Conservation (phyloP, 1,139 yeast genomes). For the Kazachstania sp. region DNA sequence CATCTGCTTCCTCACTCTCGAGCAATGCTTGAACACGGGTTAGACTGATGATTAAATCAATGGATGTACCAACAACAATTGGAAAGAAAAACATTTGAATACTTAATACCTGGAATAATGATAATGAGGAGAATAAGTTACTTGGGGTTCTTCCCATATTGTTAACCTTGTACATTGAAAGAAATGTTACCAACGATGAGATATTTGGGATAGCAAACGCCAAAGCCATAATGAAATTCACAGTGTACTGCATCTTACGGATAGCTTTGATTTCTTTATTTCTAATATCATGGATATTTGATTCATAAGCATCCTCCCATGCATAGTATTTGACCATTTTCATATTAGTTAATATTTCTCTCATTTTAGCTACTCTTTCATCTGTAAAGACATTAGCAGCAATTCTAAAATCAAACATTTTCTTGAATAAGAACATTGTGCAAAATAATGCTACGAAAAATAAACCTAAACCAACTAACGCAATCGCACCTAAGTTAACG, state of each 20-base stretch:
- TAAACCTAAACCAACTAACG: slow-evolving; percentile 59
- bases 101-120: slow-evolving; percentile 62
- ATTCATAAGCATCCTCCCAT: slow-evolving; percentile 54
- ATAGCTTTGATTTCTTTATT: slow-evolving; percentile 41
- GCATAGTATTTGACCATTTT: slow-evolving; percentile 48
- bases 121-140: slow-evolving; percentile 65
- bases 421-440: slow-evolving; percentile 33
- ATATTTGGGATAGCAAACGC: slow-evolving; percentile 55
- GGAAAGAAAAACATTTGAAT: slow-evolving; percentile 67
- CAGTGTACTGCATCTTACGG: slow-evolving; percentile 43
- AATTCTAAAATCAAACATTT: slow-evolving; percentile 38
- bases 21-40: slow-evolving; percentile 51
- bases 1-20: slow-evolving; percentile 33
- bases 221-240: slow-evolving; percentile 52
- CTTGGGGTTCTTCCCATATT: slow-evolving; percentile 51
- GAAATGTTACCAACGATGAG: slow-evolving; percentile 66
- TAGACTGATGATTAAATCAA: slow-evolving; percentile 60
- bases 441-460: slow-evolving; percentile 33
- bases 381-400: slow-evolving; percentile 44
- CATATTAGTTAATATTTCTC: slow-evolving; percentile 44
- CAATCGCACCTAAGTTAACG: slow-evolving; percentile 63
- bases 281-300: slow-evolving; percentile 39
- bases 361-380: slow-evolving; percentile 41
- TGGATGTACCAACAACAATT: slow-evolving; percentile 46
- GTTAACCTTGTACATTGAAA: slow-evolving; percentile 52